Base-by-base conservation (phyloP, 257 asterid genomes). In the Linaria vulgaris region DNA sequence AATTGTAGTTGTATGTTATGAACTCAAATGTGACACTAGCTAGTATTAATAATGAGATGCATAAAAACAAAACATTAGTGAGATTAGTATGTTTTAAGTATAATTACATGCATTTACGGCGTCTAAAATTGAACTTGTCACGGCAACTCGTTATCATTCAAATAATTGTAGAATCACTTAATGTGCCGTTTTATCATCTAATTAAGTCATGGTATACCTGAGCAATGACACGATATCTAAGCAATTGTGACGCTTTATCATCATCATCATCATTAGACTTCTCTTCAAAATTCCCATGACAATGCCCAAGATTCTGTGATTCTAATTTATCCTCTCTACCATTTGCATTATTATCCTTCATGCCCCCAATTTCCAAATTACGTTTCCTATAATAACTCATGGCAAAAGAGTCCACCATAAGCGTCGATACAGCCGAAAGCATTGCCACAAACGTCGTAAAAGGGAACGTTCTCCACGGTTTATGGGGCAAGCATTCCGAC, bases 361-460 rank as follows among this genome's bases (percentile, higher is more conserved):
- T 38, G 14, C 12, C 45, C 39, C 20, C 50, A 19, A 25, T 3
- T 13, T 46, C 37, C 34, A 12, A 15, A 23, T 48, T 37, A 23
- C 27, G 50, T 53, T 72, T 76, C 31, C 65, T 59, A 24, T 49
- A 76, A 21, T 27, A 68, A 58, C 82, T 79, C 82, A 70, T 76
- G 2, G 78, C 76, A 13, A 61, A 76, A 0, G 82, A 79, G 44
- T 79, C 79, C 56, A 76, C 71, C 61, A 74, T 76, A 0, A 79
- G 56, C 6, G 85, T 79, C 1, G 67, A 5, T 2, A 79, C 14
- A 22, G 78, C 72, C 0, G 80, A 79, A 21, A 76, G 66, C 85
- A 79, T 79, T 1, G 82, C 85, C 22, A 73, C 78, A 31, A 79
- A 79, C 3, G 78, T 70, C 0, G 85, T 64, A 64, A 79, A 79